Conservation (phyloP, 345 rosid genomes). For the Leavenworthia alabamica region DNA sequence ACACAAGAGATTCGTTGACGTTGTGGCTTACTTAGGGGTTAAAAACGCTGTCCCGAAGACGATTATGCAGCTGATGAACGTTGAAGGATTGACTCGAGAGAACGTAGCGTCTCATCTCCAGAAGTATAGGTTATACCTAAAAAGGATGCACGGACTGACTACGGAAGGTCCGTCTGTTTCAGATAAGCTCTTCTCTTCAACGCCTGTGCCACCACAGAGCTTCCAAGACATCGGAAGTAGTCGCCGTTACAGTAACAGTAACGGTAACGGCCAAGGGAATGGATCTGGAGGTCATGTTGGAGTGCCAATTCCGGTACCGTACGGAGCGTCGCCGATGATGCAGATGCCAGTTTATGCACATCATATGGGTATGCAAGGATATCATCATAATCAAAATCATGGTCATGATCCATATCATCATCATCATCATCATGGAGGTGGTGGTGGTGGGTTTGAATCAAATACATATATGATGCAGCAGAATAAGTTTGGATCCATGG, state of each 20-base stretch:
- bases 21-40: conserved; percentile 77
- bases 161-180: conserved; percentile 56
- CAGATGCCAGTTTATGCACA: conserved; percentile 65
- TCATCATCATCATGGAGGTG: conserved; percentile 26
- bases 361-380: conserved; percentile 52
- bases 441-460: conserved; percentile 42
- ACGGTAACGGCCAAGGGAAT: conserved; percentile 20
- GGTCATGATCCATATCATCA: conserved; percentile 25
- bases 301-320: conserved; percentile 40
- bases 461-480: conserved; percentile 58
- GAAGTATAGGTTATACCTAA: conserved; percentile 81
- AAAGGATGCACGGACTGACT: conserved; percentile 78
- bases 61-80: conserved; percentile 98
- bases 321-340: conserved; percentile 44
- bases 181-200: conserved; percentile 73
- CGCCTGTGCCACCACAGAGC: conserved; percentile 68
- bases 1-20: conserved; percentile 94
- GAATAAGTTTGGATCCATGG: conserved; percentile 50
- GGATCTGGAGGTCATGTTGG: conserved; percentile 38
- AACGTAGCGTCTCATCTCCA: conserved; percentile 96
- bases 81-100: conserved; percentile 86
- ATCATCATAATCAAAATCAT: conserved; percentile 32
- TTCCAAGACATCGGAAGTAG: conserved; percentile 37
- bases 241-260: not conserved
- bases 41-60: conserved; percentile 97